phyloP scores from a whole-genome alignment of 2,329 filamentous ascomycete genomes.

The Teratosphaeriaceae sp. region DNA sequence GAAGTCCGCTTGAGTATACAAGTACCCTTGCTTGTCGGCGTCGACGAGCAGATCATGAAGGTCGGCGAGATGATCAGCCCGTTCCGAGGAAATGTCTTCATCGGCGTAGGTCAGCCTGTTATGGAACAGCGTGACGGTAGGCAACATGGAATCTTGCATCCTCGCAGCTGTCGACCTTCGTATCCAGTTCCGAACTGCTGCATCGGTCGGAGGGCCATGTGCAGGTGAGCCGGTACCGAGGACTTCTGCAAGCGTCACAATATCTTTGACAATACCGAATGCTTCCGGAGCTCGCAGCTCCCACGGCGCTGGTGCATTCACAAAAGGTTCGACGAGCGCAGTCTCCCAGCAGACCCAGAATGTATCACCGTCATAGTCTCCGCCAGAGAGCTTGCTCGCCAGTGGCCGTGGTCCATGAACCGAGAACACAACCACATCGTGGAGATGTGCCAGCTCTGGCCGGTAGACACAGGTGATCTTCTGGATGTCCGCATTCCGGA shows the following conservation, averaged over 20 bases:
- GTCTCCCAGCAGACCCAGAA: conserved; percentile 72
- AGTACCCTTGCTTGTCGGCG: conserved; percentile 41
- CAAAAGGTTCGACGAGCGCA: conserved; percentile 58
- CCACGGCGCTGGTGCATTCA: conserved; percentile 51
- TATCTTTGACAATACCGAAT: conserved; percentile 7
- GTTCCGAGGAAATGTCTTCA: conserved; percentile 17
- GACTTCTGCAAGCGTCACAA: conserved; percentile 2
- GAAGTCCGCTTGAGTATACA: conserved; percentile 48
- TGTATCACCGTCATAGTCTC: conserved; percentile 73
- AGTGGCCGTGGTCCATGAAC: conserved; percentile 54
- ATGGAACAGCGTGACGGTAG: conserved; percentile 58
- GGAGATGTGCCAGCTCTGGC: conserved; percentile 58
- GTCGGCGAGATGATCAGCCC: conserved; percentile 24
- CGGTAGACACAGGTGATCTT: conserved; percentile 46
- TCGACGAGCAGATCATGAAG: conserved; percentile 43
- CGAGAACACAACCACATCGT: conserved; percentile 75
- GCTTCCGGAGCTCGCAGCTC: conserved; percentile 29
- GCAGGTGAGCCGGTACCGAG: not conserved
- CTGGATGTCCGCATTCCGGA: conserved; percentile 67
- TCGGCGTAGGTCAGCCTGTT: conserved; percentile 53
- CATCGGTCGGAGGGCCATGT: not conserved
- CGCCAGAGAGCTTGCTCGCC: conserved; percentile 66
- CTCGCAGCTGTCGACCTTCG: not conserved
- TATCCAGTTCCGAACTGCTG: conserved; percentile 5
- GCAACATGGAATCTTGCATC: conserved; percentile 43